phyloP scores from a whole-genome alignment of 2,329 filamentous ascomycete genomes.

The Alternaria gansuensis region DNA sequence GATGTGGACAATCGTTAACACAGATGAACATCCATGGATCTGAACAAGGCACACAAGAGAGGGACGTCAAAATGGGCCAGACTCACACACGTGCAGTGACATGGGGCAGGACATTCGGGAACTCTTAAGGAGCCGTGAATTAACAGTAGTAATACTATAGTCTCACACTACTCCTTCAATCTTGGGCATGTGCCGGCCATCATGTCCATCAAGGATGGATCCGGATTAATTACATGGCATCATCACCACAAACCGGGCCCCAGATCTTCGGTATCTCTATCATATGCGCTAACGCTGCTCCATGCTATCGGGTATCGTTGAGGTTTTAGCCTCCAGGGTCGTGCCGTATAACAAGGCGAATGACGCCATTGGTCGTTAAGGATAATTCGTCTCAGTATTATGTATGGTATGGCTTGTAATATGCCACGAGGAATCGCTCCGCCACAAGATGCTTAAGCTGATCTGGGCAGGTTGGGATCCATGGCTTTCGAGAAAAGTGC shows the following conservation, averaged over 20 bases:
- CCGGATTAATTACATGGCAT: constrained; percentile 7
- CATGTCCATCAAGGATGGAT: not conserved
- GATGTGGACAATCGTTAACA: not conserved
- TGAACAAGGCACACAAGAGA: not conserved
- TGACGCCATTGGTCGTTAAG: constrained; percentile 10
- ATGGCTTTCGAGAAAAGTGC: constrained; percentile 50
- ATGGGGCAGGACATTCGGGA: not conserved
- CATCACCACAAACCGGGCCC: not conserved
- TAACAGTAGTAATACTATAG: not conserved
- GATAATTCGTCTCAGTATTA: constrained; percentile 9
- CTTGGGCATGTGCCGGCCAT: not conserved
- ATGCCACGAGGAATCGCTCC: not conserved
- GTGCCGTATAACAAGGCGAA: not conserved
- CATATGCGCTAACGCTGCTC: not conserved
- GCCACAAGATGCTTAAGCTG: constrained; percentile 7
- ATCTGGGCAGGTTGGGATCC: constrained; percentile 10
- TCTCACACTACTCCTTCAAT: not conserved
- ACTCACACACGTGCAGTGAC: not conserved
- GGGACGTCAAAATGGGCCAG: not conserved
- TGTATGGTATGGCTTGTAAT: constrained; percentile 9
- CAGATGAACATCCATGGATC: not conserved
- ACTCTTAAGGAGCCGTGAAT: constrained; percentile 4
- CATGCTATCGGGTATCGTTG: constrained; percentile 3
- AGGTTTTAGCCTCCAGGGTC: constrained; percentile 6
- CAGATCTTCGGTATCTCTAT: not conserved